These are phyloP conservation scores for Diplocarpon mali DNA, from an alignment of 2,329 filamentous ascomycete genomes.

Conservation along the genomic window DNA sequence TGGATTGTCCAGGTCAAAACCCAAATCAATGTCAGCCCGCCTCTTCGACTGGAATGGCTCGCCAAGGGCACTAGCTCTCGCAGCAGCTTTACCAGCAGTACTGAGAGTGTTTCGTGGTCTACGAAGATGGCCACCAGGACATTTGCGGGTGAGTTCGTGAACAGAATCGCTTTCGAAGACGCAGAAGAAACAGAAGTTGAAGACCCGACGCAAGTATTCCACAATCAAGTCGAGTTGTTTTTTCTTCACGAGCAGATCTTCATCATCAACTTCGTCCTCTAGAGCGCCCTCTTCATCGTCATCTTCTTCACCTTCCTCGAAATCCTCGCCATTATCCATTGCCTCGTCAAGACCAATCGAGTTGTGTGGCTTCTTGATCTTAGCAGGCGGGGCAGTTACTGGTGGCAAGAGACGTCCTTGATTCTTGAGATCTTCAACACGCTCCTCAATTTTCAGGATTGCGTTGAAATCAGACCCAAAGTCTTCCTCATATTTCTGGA, in stretches of 20 bases:
- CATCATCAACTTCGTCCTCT: constrained; percentile 78
- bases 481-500: constrained; percentile 75
- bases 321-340: constrained; percentile 49
- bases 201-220: constrained; percentile 90
- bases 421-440: constrained; percentile 68
- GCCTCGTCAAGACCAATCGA: constrained; percentile 49
- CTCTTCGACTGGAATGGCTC: constrained; percentile 79
- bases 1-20: constrained; percentile 40
- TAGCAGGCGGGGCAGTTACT: constrained; percentile 40
- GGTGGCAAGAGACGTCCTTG: constrained; percentile 67
- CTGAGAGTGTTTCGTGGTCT: constrained; percentile 80
- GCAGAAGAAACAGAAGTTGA: constrained; percentile 99
- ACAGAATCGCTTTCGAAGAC: constrained; percentile 97
- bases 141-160: constrained; percentile 91
- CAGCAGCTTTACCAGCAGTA: constrained; percentile 71
- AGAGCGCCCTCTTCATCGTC: constrained; percentile 54
- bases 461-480: constrained; percentile 70
- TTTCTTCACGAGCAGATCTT: constrained; percentile 83
- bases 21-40: constrained; percentile 43
- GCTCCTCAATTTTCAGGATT: constrained; percentile 70
- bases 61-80: constrained; percentile 71
- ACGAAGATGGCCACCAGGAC: constrained; percentile 91
- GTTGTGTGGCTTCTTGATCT: constrained; percentile 41
- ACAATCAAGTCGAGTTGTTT: constrained; percentile 94
- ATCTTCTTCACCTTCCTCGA: constrained; percentile 58